Evolutionary conservation across 75 land plant genomes (phyloP), one percentile per base, ranked within the genome.

Genomic region (Chamaecyparis obtusa): DNA sequence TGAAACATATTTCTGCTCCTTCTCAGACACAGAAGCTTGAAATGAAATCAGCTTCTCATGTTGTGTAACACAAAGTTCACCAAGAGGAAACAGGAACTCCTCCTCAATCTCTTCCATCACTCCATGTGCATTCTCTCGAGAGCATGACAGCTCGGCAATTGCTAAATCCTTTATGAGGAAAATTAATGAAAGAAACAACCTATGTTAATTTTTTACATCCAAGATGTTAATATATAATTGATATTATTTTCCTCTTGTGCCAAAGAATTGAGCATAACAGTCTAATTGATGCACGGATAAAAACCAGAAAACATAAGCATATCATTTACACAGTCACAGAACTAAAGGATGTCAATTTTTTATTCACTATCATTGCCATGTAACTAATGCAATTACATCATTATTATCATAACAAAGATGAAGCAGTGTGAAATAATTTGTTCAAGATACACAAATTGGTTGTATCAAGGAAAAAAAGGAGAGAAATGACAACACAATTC

Each of bases 1-100:
- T 80, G 83, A 80, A 43, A 80, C 39, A 24, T 80, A 80, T 80
- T 80, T 80, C 83, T 80, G 49, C 83, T 80, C 83, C 27, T 80
- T 80, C 83, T 80, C 83, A 44, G 49, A 80, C 49, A 41, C 43
- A 35, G n/a, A 43, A 44, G 49, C n/a, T 27, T 80, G 83, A 27
- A 80, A 41, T 39, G 83, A 41, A 44, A 80, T 44, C 49, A 80
- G 48, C 83, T 44, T 80, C 30, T 80, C 83, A 24, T 80, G 83
- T 80, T 80, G 83, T 48, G 43, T 44, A 13, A 44, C 83, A 80
- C 83, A 80, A 44, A 80, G 27, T 80, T 80, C 83, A 43, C 49
- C 49, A 21, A 80, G 83, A 24, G 83, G 83, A 44, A 80, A 80
- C 21, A 80, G 11, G 27, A 80, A 19, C 49, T 44, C 49, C 81